These are phyloP conservation scores for Graphilbum sp. DNA, from an alignment of 2,329 filamentous ascomycete species.

Conservation along the genomic window DNA sequence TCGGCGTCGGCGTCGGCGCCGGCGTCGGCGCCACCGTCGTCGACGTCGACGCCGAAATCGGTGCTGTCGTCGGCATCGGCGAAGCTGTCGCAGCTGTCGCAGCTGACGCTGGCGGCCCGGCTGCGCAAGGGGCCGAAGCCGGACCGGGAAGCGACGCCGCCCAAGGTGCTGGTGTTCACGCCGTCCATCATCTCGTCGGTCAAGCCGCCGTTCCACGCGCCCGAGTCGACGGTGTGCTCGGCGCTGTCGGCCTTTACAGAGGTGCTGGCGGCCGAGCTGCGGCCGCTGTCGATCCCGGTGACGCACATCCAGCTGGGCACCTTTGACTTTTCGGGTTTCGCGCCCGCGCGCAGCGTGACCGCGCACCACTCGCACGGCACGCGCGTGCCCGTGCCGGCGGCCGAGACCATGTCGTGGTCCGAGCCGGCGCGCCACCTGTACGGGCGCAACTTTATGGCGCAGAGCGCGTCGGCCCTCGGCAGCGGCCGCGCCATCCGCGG, in stretches of 20 bases:
- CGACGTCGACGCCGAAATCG: no score
- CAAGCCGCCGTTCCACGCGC: slow-evolving; percentile 63
- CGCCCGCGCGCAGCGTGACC: slow-evolving; percentile 20
- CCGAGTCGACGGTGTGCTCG: slow-evolving; percentile 72
- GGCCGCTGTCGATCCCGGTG: slow-evolving; percentile 59
- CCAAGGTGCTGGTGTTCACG: slow-evolving; percentile 60
- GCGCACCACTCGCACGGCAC: slow-evolving; percentile 12
- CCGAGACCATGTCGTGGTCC: slow-evolving; percentile 48
- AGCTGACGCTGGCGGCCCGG: no score
- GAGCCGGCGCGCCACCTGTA: slow-evolving; percentile 43
- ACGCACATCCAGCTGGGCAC: slow-evolving; percentile 83
- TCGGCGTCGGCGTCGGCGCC: slow-evolving; percentile 4
- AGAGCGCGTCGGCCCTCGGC: slow-evolving; percentile 37
- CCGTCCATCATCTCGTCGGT: slow-evolving; percentile 69
- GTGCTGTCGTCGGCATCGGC: no score
- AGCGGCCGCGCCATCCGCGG: slow-evolving; percentile 37
- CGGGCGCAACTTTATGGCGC: slow-evolving; percentile 41
- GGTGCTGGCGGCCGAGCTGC: slow-evolving; percentile 64
- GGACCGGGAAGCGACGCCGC: slow-evolving; percentile 17
- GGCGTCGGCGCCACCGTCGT: slow-evolving; percentile 3
- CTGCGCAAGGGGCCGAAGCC: no score
- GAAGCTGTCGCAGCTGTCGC: no score
- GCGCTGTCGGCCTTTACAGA: slow-evolving; percentile 77
- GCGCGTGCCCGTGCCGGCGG: slow-evolving; percentile 25
- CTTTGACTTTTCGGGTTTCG: slow-evolving; percentile 64